phyloP scores from a whole-genome alignment of 768 basidiomycete species.

The Lentinula lateritia region DNA sequence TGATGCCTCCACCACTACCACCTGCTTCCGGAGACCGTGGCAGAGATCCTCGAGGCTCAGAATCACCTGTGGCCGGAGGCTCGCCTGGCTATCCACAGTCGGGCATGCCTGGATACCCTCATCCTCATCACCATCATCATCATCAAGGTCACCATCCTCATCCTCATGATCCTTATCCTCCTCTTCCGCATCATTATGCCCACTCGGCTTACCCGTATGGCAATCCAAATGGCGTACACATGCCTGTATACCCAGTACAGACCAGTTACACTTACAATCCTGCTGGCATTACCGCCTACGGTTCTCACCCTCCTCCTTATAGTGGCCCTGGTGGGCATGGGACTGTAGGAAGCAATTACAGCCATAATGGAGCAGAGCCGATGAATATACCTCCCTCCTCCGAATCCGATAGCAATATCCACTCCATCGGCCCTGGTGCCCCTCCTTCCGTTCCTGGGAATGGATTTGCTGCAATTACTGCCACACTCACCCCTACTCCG shows the following conservation, averaged over 20 bases:
- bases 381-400: neutral
- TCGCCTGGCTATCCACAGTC: neutral
- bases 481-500: neutral
- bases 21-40: constrained; percentile 1
- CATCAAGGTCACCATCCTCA: neutral
- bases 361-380: neutral
- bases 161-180: neutral
- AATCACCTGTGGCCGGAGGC: neutral
- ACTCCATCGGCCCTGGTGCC: neutral
- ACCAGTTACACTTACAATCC: neutral
- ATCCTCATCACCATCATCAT: neutral
- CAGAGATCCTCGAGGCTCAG: neutral
- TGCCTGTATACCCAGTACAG: neutral
- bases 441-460: neutral
- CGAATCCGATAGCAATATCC: neutral
- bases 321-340: neutral
- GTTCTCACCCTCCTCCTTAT: neutral
- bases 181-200: neutral
- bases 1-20: neutral
- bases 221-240: neutral
- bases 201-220: neutral
- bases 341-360: neutral
- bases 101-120: neutral
- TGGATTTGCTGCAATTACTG: neutral
- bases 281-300: neutral